These are phyloP conservation scores for Tremella mesenterica DNA, from an alignment of 768 basidiomycete species.

Conservation along the genomic window DNA sequence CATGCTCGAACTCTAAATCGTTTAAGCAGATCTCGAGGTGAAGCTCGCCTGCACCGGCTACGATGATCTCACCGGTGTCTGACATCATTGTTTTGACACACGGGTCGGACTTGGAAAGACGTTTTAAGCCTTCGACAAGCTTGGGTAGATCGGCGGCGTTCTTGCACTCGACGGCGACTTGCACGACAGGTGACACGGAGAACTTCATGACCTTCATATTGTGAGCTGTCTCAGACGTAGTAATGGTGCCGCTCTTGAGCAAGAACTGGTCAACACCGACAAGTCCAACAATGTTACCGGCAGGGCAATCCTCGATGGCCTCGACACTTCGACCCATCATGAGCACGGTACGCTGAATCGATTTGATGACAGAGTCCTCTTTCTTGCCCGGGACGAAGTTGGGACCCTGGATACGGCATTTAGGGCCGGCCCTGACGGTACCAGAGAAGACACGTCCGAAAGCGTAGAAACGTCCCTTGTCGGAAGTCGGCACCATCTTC, in stretches of 20 bases:
- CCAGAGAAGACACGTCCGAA: conserved; percentile 99
- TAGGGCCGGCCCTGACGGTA: conserved; percentile 91
- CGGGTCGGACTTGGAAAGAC: conserved; percentile 98
- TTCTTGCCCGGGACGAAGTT: conserved; percentile 99
- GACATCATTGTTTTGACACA: conserved; percentile 93
- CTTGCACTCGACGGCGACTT: conserved; percentile 98
- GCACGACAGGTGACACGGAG: conserved; percentile 98
- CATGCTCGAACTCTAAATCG: conserved; percentile 99
- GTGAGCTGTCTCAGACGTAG: conserved; percentile 95
- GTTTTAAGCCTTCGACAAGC: conserved; percentile 99
- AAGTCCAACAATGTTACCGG: conserved; percentile 97
- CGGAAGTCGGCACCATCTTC: conserved; percentile 99
- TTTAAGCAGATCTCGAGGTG: conserved; percentile 99
- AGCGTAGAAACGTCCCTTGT: conserved; percentile 99
- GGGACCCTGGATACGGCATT: conserved; percentile 98
- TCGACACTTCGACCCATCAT: conserved; percentile 99
- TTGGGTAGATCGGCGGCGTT: conserved; percentile 98
- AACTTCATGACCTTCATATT: conserved; percentile 99
- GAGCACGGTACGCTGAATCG: conserved; percentile 94
- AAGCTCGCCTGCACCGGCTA: conserved; percentile 97
- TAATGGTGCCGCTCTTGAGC: conserved; percentile 97
- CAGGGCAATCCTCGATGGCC: conserved; percentile 97
- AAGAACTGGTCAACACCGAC: conserved; percentile 99
- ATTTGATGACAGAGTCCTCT: conserved; percentile 94
- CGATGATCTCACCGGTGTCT: conserved; percentile 94